A percentile compares a stretch with the other conserved stretches of the same genome.
Conservation (phyloP, 2,329 filamentous ascomycete species). For the Cercospora sojina region DNA sequence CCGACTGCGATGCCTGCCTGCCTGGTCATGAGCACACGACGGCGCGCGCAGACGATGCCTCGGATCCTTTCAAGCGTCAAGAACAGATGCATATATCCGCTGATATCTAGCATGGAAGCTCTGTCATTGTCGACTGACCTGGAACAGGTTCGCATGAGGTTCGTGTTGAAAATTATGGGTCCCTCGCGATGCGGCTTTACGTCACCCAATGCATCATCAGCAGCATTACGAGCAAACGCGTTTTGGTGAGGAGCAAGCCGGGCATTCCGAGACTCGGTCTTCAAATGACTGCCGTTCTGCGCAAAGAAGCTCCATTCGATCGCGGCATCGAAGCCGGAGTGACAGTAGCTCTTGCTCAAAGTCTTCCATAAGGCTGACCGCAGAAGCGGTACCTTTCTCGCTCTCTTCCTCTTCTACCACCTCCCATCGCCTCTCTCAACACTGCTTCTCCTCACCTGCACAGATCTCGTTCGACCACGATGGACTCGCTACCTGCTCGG, state of each 20-base stretch:
- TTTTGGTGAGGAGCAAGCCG: neutral
- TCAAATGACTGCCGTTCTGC: neutral
- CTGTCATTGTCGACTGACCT: neutral
- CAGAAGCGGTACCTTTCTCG: neutral
- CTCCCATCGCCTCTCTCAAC: neutral
- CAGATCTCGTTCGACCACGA: neutral
- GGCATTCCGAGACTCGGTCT: neutral
- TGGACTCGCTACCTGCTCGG: conserved; percentile 10
- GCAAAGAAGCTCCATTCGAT: neutral
- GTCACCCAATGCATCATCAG: conserved; percentile 7
- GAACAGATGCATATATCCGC: neutral
- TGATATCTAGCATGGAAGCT: neutral
- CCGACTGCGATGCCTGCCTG: neutral
- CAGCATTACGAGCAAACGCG: neutral
- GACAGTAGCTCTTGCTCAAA: neutral
- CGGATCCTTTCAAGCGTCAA: neutral
- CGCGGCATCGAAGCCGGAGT: neutral
- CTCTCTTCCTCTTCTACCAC: neutral
- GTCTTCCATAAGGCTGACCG: neutral
- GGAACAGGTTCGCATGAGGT: neutral
- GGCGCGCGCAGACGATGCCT: neutral
- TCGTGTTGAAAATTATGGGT: conserved; percentile 4
- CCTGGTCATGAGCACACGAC: neutral
- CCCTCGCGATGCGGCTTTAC: neutral
- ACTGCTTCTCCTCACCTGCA: neutral